Evolutionary conservation across 1,284 basidiomycete species (phyloP), one percentile per base, ranked within the genome.

Genomic region (Mycena citricolor): DNA sequence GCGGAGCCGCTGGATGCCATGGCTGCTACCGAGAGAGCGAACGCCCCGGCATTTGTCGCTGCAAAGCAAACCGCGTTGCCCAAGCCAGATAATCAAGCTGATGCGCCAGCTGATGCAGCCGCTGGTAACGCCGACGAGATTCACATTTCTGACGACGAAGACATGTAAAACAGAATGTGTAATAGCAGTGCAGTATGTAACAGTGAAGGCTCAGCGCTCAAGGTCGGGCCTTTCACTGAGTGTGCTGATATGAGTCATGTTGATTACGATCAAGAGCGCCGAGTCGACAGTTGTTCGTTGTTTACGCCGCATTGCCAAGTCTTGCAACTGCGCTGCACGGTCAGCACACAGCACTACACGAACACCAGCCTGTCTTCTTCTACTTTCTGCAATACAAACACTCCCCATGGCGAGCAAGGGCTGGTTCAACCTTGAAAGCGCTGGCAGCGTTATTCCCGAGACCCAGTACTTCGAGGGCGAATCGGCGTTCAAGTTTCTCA

Each of bases 121-220:
- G 64, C 67, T 44, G 70, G 62, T 11, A 90, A 90, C 60, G 77
- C 67, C 32, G 87, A 90, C 47, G 87, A 90, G 66, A 90, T 90
- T 51, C 87, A 86, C 54, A 90, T 90, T 58, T 86, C 83, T 40
- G 86, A 90, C 60, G 86, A 89, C 44, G 86, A 89, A 55, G 81
- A 86, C n/a, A n/a, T n/a, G n/a, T n/a, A n/a, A n/a, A n/a, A n/a
- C n/a, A n/a, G n/a, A n/a, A n/a, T n/a, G n/a, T n/a, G n/a, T n/a
- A n/a, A n/a, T n/a, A n/a, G n/a, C n/a, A n/a, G n/a, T n/a, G n/a
- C n/a, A n/a, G n/a, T n/a, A n/a, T n/a, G n/a, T n/a, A n/a, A n/a
- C n/a, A n/a, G n/a, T n/a, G n/a, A n/a, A n/a, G n/a, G n/a, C n/a
- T n/a, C n/a, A n/a, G n/a, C n/a, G n/a, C n/a, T n/a, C n/a, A n/a